Evolutionary conservation across 2,329 filamentous ascomycete species (phyloP), one percentile per base, ranked within the genome.

Genomic region (Alternaria atra): DNA sequence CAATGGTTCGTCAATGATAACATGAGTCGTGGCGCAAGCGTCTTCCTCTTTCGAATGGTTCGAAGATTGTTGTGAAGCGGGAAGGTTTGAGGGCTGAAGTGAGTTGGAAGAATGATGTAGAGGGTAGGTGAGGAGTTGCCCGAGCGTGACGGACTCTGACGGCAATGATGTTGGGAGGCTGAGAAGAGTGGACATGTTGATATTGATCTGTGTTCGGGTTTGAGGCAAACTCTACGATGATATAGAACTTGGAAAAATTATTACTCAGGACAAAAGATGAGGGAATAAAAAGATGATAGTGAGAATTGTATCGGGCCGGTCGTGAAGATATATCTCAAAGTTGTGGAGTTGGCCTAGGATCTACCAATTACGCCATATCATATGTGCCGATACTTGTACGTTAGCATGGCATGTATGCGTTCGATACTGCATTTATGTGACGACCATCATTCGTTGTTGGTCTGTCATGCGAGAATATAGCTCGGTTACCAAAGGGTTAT

Each of bases 81-180:
- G 67, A 51, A 43, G 42, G 34, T 42, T 44, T 52, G 66, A 55
- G 23, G 61, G 65, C 51, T 56, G 62, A 43, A 69, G 68, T 13
- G 64, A 70, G 30, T 50, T 34, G n/a, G 65, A 63, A 5, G 58
- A 47, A 2, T 65, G 43, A 23, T 65, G 44, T 5, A 75, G 53
- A 9, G 72, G 74, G 30, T 74, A 63, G 42, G 63, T 64, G 46
- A 76, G 60, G 37, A 77, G 60, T 55, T 77, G 74, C n/a, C 74
- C 73, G 2, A 75, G 60, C 6, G 58, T 52, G 23, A 77, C 50
- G 5, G 68, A 60, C 35, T 51, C 60, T 13, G 70, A 55, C 13
- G 73, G 57, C 10, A 73, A 65, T 42, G 73, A 71, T 8, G 62
- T 51, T 23, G 73, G 74, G 4, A 77, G 65, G 10, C 67, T 52